Evolutionary conservation across 2,329 filamentous ascomycete genomes (phyloP).

Genomic region (Thielaviopsis musarum): DNA sequence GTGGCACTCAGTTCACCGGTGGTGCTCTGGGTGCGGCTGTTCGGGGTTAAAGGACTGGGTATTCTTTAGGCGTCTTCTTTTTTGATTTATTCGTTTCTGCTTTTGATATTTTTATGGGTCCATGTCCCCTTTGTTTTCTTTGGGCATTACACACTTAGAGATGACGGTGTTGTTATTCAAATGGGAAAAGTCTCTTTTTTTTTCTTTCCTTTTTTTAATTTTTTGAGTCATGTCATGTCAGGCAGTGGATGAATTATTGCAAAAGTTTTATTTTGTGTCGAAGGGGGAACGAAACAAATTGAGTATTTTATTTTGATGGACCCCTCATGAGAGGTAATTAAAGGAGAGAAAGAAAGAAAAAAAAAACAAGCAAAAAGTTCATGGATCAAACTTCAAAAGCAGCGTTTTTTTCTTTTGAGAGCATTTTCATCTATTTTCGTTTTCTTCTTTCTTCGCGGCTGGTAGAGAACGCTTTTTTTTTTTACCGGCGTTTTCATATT

Average conservation of each 20-base stretch:
- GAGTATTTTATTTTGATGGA: neutral
- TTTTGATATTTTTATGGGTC: neutral
- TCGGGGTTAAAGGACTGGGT: conserved; percentile 29
- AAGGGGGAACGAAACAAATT: neutral
- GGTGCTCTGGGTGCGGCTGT: conserved; percentile 58
- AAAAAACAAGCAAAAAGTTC: too few relatives aligned
- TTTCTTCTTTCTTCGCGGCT: too few relatives aligned
- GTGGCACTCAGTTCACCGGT: conserved; percentile 66
- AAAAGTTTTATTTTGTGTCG: neutral
- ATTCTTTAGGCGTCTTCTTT: conserved; percentile 5
- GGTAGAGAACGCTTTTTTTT: too few relatives aligned
- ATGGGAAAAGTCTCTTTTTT: neutral
- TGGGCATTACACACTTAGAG: neutral
- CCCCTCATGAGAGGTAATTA: too few relatives aligned
- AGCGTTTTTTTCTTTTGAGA: too few relatives aligned
- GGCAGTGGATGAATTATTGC: neutral
- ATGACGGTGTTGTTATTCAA: neutral
- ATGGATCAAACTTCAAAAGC: too few relatives aligned
- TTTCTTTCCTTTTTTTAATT: conserved; percentile 2
- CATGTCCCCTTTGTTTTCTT: neutral
- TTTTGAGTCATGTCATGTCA: neutral
- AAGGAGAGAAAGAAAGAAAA: too few relatives aligned
- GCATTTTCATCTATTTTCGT: too few relatives aligned
- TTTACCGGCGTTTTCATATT: too few relatives aligned
- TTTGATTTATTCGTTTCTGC: neutral